Conservation (phyloP, 2,329 filamentous ascomycete genomes). For the Venturia aucupariae region DNA sequence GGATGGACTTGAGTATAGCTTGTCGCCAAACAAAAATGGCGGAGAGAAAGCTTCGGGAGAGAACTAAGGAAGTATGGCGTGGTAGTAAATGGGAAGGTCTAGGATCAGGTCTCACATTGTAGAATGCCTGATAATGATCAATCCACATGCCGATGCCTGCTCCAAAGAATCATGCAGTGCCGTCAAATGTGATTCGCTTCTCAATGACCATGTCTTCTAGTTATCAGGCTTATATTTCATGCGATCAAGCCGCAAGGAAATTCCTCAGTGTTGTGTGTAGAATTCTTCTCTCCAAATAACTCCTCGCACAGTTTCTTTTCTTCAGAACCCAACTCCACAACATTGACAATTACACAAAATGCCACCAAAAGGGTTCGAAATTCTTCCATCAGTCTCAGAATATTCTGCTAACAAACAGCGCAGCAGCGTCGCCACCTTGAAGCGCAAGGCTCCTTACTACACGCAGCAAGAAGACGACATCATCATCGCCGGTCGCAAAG, state of each 20-base stretch:
- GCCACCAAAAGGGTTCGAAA: neutral
- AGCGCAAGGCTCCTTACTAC: neutral
- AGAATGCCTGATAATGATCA: neutral
- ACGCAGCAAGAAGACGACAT: neutral
- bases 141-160: neutral
- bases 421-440: neutral
- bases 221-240: neutral
- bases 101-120: neutral
- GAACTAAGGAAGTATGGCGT: neutral
- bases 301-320: neutral
- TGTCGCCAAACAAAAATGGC: neutral
- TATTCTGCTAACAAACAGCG: neutral
- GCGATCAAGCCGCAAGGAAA: neutral
- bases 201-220: neutral
- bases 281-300: neutral
- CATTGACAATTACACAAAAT: neutral
- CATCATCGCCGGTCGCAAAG: neutral
- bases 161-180: neutral
- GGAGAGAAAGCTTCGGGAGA: neutral
- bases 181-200: neutral
- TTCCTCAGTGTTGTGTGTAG: neutral
- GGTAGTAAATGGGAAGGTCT: neutral
- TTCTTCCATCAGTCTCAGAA: neutral
- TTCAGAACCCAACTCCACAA: neutral
- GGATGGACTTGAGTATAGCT: neutral